Conservation (phyloP, 1,284 basidiomycete species). For the Cutaneotrichosporon dermatis region DNA sequence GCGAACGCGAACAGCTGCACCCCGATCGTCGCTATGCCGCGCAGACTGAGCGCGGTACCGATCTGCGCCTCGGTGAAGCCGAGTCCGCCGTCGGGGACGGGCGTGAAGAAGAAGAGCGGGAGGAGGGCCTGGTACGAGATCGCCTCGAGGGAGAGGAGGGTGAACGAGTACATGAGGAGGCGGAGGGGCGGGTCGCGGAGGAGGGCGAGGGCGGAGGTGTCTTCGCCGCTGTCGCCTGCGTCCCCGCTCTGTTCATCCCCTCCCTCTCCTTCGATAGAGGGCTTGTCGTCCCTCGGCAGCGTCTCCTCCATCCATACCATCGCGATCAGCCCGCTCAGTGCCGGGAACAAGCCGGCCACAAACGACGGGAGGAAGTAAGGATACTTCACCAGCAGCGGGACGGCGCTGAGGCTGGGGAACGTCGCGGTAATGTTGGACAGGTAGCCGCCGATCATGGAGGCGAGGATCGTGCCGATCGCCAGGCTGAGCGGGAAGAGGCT, state of each 20-base stretch:
- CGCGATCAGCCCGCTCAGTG: constrained; percentile 24
- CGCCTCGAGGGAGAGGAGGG: constrained; percentile 32
- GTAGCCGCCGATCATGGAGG: constrained; percentile 32
- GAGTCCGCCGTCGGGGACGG: constrained; percentile 33
- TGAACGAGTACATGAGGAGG: constrained; percentile 32
- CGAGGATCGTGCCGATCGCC: constrained; percentile 35
- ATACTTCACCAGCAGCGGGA: constrained; percentile 28
- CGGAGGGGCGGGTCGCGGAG: constrained; percentile 26
- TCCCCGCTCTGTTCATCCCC: too few relatives aligned
- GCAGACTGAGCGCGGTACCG: constrained; percentile 33
- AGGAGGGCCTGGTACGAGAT: constrained; percentile 30
- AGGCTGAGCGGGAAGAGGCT: constrained; percentile 40
- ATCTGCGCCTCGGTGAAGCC: constrained; percentile 35
- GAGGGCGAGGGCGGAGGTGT: constrained; percentile 17
- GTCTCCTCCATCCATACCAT: constrained; percentile 33
- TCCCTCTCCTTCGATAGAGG: too few relatives aligned
- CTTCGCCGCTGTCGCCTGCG: too few relatives aligned
- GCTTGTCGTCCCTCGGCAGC: constrained; percentile 10
- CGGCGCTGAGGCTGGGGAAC: constrained; percentile 18
- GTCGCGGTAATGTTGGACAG: constrained; percentile 13
- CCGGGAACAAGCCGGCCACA: constrained; percentile 30
- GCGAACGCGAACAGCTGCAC: constrained; percentile 44
- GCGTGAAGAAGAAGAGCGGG: constrained; percentile 45
- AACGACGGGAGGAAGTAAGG: constrained; percentile 37
- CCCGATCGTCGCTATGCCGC: constrained; percentile 32